A percentile compares a stretch with the other conserved stretches of the same genome.
phyloP scores from a whole-genome alignment of 1,284 basidiomycete species.

The Baeospora myosura region DNA sequence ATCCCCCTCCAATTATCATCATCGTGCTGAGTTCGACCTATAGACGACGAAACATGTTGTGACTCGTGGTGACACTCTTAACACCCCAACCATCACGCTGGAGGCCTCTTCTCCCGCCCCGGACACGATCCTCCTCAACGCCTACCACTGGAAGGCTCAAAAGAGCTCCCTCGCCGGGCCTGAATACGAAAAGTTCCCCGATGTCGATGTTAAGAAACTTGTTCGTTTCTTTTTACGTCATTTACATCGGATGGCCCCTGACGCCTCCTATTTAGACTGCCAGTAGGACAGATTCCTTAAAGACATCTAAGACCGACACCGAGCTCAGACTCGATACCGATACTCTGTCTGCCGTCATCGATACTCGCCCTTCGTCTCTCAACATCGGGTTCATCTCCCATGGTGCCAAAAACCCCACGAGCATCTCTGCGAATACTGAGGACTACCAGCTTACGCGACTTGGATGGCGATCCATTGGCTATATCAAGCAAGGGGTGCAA shows the following conservation, averaged over 20 bases:
- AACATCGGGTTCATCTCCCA: conserved; percentile 21
- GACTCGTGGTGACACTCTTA: conserved; percentile 49
- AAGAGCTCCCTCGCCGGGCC: conserved; percentile 15
- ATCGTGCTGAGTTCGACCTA: background rate
- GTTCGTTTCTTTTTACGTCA: conserved; percentile 9
- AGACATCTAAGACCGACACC: conserved; percentile 16
- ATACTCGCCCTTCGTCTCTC: conserved; percentile 21
- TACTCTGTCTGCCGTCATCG: conserved; percentile 20
- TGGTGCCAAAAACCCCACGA: conserved; percentile 16
- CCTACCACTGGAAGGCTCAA: conserved; percentile 22
- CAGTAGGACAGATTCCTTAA: conserved; percentile 12
- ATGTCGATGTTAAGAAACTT: conserved; percentile 14
- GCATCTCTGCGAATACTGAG: conserved; percentile 13
- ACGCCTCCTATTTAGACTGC: conserved; percentile 9
- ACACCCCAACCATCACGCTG: conserved; percentile 25
- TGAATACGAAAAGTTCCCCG: conserved; percentile 22
- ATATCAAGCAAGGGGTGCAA: conserved; percentile 24
- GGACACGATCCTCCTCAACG: conserved; percentile 17
- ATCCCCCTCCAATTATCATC: background rate
- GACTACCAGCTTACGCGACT: conserved; percentile 28
- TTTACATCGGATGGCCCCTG: background rate
- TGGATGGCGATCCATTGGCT: conserved; percentile 24
- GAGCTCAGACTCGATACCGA: conserved; percentile 18
- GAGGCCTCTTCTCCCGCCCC: conserved; percentile 20
- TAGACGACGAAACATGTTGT: conserved; percentile 43